Conservation (phyloP, 805 yeast genomes). For the Starmerella apicola region DNA sequence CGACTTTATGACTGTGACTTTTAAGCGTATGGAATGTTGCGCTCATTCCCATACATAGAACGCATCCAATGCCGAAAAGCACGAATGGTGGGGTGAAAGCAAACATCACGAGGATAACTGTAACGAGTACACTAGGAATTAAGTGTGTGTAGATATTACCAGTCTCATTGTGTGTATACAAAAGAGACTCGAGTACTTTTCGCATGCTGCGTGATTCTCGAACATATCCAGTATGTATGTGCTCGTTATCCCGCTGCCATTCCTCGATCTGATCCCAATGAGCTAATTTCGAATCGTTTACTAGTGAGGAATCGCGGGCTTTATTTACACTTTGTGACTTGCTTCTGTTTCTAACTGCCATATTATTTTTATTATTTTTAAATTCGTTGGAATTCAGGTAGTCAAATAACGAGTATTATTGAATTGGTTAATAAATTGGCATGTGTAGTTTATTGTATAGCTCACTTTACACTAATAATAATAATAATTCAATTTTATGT, state of each 20-base stretch:
- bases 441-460: too few relatives aligned
- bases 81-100: constrained; percentile 31
- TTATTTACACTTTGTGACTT: too few relatives aligned
- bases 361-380: too few relatives aligned
- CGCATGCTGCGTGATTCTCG: constrained; percentile 38
- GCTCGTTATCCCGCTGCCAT: constrained; percentile 69
- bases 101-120: constrained; percentile 15
- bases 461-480: too few relatives aligned
- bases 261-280: constrained; percentile 52
- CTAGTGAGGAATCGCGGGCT: too few relatives aligned
- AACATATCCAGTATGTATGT: constrained; percentile 52
- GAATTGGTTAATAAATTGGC: too few relatives aligned
- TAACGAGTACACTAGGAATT: constrained; percentile 26
- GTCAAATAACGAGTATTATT: too few relatives aligned
- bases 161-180: constrained; percentile 55
- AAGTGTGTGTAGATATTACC: constrained; percentile 61
- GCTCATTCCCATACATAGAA: constrained; percentile 48
- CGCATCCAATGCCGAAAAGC: constrained; percentile 46
- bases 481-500: too few relatives aligned
- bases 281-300: too few relatives aligned
- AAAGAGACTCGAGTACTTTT: constrained; percentile 38
- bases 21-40: constrained; percentile 57
- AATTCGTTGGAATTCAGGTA: too few relatives aligned
- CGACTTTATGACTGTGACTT: constrained; percentile 47
- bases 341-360: too few relatives aligned